These are phyloP conservation scores for Daldinia vernicosa DNA, from an alignment of 495 filamentous ascomycete species.

Conservation along the genomic window DNA sequence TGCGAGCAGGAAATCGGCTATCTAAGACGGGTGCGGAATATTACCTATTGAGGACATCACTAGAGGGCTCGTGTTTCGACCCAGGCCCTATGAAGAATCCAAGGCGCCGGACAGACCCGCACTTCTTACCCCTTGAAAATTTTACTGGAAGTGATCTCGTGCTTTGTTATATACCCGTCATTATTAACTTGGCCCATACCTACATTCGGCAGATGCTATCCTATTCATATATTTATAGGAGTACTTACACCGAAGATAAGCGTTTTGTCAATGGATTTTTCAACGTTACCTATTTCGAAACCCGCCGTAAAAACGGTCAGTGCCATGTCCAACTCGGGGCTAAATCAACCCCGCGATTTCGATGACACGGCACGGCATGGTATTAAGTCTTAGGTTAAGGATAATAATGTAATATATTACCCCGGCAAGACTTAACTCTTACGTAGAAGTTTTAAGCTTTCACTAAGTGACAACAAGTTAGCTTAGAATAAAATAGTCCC, in stretches of 20 bases:
- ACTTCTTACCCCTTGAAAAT: not conserved
- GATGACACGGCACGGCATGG: no score
- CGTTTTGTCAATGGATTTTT: not conserved
- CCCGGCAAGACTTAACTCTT: no score
- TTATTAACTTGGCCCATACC: not conserved
- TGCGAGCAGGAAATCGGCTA: not conserved
- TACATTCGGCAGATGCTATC: not conserved
- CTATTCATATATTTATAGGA: no score
- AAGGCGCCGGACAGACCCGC: not conserved
- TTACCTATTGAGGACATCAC: not conserved
- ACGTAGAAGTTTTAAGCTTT: no score
- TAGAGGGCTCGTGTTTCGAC: slow-evolving; percentile 20
- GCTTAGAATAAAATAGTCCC: no score
- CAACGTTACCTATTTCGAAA: no score
- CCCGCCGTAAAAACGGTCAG: no score
- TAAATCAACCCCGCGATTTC: not conserved
- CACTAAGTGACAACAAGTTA: no score
- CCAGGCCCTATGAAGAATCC: not conserved
- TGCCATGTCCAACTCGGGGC: no score
- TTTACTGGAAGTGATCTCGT: not conserved
- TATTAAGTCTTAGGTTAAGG: no score
- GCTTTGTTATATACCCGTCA: not conserved
- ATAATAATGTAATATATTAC: no score
- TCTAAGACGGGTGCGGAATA: not conserved
- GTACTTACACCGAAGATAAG: not conserved